Percentiles rank a stretch among this genome's conserved stretches.
Conservation (phyloP, 352 stramenopile species). For the Globisporangium uncinulatum region DNA sequence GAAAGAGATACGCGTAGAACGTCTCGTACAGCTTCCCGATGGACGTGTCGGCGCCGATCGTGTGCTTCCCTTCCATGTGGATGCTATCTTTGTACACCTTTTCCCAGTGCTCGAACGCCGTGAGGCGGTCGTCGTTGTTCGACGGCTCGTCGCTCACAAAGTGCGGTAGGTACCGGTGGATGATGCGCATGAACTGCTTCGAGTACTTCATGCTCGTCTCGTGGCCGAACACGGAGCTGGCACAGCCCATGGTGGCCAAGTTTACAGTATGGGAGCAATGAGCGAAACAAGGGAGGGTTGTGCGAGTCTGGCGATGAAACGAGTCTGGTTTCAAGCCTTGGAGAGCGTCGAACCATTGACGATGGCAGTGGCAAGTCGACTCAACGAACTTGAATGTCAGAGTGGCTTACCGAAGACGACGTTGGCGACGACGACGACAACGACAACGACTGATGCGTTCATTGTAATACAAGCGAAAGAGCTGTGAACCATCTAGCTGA, state of each 20-base stretch:
- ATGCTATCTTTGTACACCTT: slow-evolving; percentile 65
- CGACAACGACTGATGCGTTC: too few species aligned
- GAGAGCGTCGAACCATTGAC: neutral
- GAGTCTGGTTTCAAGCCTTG: neutral
- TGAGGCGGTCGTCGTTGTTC: slow-evolving; percentile 39
- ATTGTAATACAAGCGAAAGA: too few species aligned
- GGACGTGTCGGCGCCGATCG: slow-evolving; percentile 30
- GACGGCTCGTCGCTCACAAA: slow-evolving; percentile 47
- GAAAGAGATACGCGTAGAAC: slow-evolving; percentile 68
- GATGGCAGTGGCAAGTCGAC: too few species aligned
- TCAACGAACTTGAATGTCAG: too few species aligned
- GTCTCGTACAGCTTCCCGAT: slow-evolving; percentile 54
- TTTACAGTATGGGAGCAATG: neutral
- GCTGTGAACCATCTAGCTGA: too few species aligned
- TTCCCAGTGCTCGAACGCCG: slow-evolving; percentile 61
- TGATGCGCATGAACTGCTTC: slow-evolving; percentile 60
- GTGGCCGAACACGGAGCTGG: slow-evolving; percentile 15
- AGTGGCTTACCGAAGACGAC: too few species aligned
- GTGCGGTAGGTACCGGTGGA: slow-evolving; percentile 55
- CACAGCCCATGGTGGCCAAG: slow-evolving; percentile 25
- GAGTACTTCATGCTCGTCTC: slow-evolving; percentile 33
- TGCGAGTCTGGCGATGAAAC: neutral
- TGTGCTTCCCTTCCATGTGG: slow-evolving; percentile 42
- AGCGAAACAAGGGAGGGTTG: neutral
- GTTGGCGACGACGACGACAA: too few species aligned